Percentiles rank a stretch among this genome's conserved stretches.
These are phyloP conservation scores for Avena atlantica DNA, from an alignment of 176 grass and related monocot species.

Conservation along the genomic window DNA sequence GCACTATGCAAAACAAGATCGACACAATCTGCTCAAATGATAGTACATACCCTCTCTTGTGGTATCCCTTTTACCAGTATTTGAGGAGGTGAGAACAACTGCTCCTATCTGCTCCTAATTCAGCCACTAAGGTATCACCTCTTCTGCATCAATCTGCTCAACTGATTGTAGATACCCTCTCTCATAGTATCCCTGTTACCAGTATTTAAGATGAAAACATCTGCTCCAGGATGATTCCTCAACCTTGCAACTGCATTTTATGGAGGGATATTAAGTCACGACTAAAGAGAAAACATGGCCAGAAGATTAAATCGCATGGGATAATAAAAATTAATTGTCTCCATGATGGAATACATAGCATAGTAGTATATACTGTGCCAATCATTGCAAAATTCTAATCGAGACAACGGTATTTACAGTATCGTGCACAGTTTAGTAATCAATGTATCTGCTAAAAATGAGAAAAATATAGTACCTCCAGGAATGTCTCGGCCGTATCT, in stretches of 20 bases:
- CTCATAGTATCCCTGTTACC: constrained; percentile 73
- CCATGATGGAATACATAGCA: not conserved
- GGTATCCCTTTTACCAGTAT: constrained; percentile 60
- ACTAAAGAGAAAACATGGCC: not conserved
- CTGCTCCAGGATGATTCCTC: constrained; percentile 93
- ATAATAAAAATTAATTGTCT: constrained; percentile 4
- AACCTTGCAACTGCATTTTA: constrained; percentile 78
- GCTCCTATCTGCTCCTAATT: constrained; percentile 45
- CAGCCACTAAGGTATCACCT: constrained; percentile 29
- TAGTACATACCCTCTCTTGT: constrained; percentile 65
- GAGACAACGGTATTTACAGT: constrained; percentile 3
- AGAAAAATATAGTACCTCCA: constrained; percentile 56
- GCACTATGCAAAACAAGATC: constrained; percentile 8
- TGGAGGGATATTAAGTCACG: not conserved
- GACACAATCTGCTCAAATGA: constrained; percentile 52
- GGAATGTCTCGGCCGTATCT: constrained; percentile 85
- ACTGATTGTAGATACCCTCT: constrained; percentile 65
- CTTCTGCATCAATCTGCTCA: constrained; percentile 62
- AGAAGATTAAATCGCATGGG: not conserved
- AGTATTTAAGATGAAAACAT: constrained; percentile 67
- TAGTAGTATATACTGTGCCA: not conserved
- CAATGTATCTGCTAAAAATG: not conserved
- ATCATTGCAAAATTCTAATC: not conserved
- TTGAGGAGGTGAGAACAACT: constrained; percentile 62
- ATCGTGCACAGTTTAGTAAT: not conserved